phyloP scores from a whole-genome alignment of 331 rosid species.

The Acacia pycnantha region DNA sequence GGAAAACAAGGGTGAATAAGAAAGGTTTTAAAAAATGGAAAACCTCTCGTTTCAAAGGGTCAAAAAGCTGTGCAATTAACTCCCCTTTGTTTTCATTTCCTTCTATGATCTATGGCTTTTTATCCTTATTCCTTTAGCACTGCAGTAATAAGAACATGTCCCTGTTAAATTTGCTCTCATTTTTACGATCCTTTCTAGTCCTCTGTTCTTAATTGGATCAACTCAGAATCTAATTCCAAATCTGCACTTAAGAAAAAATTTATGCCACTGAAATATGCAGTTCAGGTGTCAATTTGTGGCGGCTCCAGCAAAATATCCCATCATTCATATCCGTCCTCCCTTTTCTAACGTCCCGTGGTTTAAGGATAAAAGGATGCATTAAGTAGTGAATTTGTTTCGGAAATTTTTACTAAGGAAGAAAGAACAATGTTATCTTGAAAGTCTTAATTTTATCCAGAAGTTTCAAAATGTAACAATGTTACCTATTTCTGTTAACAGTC shows the following conservation, averaged over 20 bases:
- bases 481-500: no score
- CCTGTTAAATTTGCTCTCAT: not conserved
- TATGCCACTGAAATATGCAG: not conserved
- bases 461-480: no score
- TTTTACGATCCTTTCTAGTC: not conserved
- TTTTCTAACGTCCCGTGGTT: not conserved
- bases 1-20: not conserved
- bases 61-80: not conserved
- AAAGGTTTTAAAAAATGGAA: not conserved
- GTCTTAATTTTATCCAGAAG: no score
- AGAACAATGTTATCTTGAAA: no score
- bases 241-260: not conserved
- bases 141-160: not conserved
- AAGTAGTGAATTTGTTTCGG: no score
- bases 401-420: no score
- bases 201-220: not conserved
- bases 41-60: not conserved
- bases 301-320: not conserved
- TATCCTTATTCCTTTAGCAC: not conserved
- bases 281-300: not conserved
- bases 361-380: not conserved
- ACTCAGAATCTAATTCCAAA: slow-evolving; percentile 24
- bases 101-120: not conserved
- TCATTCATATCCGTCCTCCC: not conserved
- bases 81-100: not conserved